Percentiles rank a stretch among this genome's conserved stretches.
Evolutionary conservation across 495 filamentous ascomycete genomes (phyloP).

Genomic region (Cudoniella acicularis): DNA sequence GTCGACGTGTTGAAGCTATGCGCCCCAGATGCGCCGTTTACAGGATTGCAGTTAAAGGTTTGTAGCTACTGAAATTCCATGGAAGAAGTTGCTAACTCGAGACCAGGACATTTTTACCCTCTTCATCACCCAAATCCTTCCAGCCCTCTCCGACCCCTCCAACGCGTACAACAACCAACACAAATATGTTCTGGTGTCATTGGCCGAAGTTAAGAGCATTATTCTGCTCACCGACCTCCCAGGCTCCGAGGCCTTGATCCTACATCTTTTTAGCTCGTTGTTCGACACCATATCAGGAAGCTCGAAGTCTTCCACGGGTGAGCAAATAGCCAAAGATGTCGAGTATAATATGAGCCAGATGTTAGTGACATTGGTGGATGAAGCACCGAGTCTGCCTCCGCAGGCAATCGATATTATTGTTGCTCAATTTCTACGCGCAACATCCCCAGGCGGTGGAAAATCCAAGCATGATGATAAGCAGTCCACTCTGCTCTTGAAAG

Average conservation of each 20-base stretch:
- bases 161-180: constrained; percentile 92
- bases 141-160: constrained; percentile 79
- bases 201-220: constrained; percentile 91
- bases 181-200: constrained; percentile 80
- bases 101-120: constrained; percentile 90
- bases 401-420: constrained; percentile 92
- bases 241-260: constrained; percentile 67
- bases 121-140: constrained; percentile 77
- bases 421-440: constrained; percentile 85
- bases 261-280: constrained; percentile 76
- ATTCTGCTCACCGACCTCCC: constrained; percentile 90
- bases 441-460: constrained; percentile 46
- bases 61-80: constrained; percentile 13
- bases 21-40: constrained; percentile 95
- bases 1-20: constrained; percentile 93
- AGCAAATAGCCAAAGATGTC: constrained; percentile 82
- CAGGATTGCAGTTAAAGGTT: constrained; percentile 85
- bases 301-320: constrained; percentile 67
- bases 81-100: constrained; percentile 9
- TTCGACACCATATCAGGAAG: constrained; percentile 90
- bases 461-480: constrained; percentile 64
- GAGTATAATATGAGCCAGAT: constrained; percentile 88
- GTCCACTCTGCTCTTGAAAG: constrained; percentile 74
- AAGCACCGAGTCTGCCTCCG: constrained; percentile 71
- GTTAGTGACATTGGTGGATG: constrained; percentile 81